Conservation (phyloP, 805 yeast genomes). For the Kodamaea kakaduensis region DNA sequence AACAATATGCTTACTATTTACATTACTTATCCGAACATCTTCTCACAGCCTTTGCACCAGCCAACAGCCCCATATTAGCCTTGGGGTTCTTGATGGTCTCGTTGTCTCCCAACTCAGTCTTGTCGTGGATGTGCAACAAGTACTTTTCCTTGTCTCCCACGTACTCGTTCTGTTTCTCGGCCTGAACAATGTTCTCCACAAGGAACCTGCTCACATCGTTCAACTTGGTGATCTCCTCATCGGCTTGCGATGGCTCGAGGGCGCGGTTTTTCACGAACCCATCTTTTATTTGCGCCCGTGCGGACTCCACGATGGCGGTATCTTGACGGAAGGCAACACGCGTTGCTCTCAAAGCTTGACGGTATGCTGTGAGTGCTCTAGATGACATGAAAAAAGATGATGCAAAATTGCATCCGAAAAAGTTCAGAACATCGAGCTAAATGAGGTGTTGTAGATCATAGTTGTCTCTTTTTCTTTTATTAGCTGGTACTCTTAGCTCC, state of each 20-base stretch:
- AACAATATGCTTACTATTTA: constrained; percentile 3
- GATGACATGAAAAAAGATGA: no score
- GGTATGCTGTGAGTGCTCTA: constrained; percentile 45
- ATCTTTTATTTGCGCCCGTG: constrained; percentile 55
- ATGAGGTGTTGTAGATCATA: no score
- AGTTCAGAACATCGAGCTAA: no score
- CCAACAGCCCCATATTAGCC: constrained; percentile 43
- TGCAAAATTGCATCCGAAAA: no score
- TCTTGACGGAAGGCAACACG: constrained; percentile 56
- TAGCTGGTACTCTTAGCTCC: no score
- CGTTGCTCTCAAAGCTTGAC: constrained; percentile 65
- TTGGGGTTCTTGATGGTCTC: constrained; percentile 60
- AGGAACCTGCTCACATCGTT: constrained; percentile 71
- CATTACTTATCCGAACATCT: constrained; percentile 17
- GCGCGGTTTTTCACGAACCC: constrained; percentile 41
- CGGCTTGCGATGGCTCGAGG: constrained; percentile 16
- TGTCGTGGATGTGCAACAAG: constrained; percentile 66
- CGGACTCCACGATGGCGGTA: constrained; percentile 46
- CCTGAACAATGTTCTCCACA: constrained; percentile 82
- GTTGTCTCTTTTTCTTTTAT: no score
- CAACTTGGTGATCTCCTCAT: constrained; percentile 48
- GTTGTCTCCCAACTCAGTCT: constrained; percentile 89
- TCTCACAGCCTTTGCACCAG: constrained; percentile 46
- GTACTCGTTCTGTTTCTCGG: constrained; percentile 35
- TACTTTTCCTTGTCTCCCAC: constrained; percentile 32